Conservation (phyloP, 2,329 filamentous ascomycete species). For the Endoconidiophora polonica region DNA sequence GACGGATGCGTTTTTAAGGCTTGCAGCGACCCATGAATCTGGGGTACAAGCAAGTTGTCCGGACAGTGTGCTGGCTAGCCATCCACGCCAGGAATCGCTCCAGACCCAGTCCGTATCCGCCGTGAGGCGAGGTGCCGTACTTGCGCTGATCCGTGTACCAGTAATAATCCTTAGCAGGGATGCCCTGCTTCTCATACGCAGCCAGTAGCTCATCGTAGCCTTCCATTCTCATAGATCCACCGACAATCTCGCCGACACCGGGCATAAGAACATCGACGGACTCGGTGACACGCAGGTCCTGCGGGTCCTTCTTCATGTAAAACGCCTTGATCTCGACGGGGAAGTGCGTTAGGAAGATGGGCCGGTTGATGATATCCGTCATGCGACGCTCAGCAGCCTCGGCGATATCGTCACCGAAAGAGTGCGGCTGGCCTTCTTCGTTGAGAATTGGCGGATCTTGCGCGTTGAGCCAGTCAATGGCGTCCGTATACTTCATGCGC, state of each 20-base stretch:
- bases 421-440: slow-evolving; percentile 78
- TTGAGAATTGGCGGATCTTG: slow-evolving; percentile 68
- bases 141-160: slow-evolving; percentile 98
- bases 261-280: slow-evolving; percentile 78
- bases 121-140: slow-evolving; percentile 87
- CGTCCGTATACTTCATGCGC: slow-evolving; percentile 88
- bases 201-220: slow-evolving; percentile 77
- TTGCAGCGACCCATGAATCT: slow-evolving; percentile 70
- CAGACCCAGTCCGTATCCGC: slow-evolving; percentile 81
- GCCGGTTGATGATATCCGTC: slow-evolving; percentile 90
- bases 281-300: slow-evolving; percentile 75
- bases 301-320: slow-evolving; percentile 85
- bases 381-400: slow-evolving; percentile 92
- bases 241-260: slow-evolving; percentile 91
- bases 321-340: slow-evolving; percentile 96
- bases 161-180: slow-evolving; percentile 76
- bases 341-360: slow-evolving; percentile 95
- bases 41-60: slow-evolving; percentile 57
- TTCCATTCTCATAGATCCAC: slow-evolving; percentile 91
- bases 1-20: slow-evolving; percentile 31
- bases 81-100: slow-evolving; percentile 58
- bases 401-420: slow-evolving; percentile 93
- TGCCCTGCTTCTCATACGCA: slow-evolving; percentile 74
- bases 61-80: slow-evolving; percentile 46
- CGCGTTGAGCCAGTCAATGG: slow-evolving; percentile 83